phyloP scores from a whole-genome alignment of 176 grass and related monocot species.

The Oryza officinalis region DNA sequence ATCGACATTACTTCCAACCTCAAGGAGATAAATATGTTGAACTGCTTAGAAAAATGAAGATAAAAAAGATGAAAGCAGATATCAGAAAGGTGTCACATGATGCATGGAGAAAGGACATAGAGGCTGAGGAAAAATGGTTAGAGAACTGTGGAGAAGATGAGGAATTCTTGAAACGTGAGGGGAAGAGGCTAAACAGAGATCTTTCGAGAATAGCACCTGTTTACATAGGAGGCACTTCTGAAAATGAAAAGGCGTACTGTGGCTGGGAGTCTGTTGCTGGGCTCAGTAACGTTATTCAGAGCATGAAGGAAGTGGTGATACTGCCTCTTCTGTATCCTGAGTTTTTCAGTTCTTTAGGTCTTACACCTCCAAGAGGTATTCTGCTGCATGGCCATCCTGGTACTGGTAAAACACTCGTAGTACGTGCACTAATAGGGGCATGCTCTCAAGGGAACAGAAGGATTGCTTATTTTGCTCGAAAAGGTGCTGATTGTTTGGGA shows the following conservation, averaged over 20 bases:
- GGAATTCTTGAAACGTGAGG: conserved; percentile 96
- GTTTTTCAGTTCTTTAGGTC: conserved; percentile 73
- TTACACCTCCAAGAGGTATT: conserved; percentile 92
- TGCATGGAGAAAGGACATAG: conserved; percentile 78
- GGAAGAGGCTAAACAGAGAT: conserved; percentile 86
- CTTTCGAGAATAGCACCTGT: conserved; percentile 87
- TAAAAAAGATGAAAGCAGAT: conserved; percentile 79
- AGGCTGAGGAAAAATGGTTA: conserved; percentile 96
- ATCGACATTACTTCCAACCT: conserved; percentile 89
- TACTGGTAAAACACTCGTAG: conserved; percentile 95
- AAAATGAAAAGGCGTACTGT: conserved; percentile 53
- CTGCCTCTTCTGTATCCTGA: conserved; percentile 92
- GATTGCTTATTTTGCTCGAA: conserved; percentile 97
- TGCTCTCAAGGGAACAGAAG: conserved; percentile 82
- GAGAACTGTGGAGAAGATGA: conserved; percentile 99
- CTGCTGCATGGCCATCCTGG: conserved; percentile 95
- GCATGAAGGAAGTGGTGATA: conserved; percentile 96
- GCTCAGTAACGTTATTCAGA: conserved; percentile 83
- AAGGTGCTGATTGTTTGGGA: conserved; percentile 99
- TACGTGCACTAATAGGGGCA: conserved; percentile 92
- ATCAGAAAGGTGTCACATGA: conserved; percentile 79
- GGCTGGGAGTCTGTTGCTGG: conserved; percentile 99
- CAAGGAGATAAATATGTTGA: conserved; percentile 66
- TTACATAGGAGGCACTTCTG: conserved; percentile 86
- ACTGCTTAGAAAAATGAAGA: conserved; percentile 77